A percentile compares a stretch with the other conserved stretches of the same genome.
phyloP scores from a whole-genome alignment of 2,329 filamentous ascomycete genomes.

The Fusarium armeniacum region DNA sequence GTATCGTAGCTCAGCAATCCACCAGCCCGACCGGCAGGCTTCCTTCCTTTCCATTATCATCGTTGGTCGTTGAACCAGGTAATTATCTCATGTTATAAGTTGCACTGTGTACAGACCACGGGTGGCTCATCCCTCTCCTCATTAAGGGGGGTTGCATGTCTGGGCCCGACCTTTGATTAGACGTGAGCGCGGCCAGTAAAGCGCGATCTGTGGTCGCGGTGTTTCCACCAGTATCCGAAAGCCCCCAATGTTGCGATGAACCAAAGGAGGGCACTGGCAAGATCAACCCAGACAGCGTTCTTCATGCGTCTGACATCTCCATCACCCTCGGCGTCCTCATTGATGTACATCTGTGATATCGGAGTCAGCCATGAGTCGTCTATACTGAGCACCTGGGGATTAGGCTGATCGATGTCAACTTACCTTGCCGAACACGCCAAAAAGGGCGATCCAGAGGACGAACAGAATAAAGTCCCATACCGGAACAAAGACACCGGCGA shows the following conservation, averaged over 20 bases:
- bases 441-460: conserved; percentile 84
- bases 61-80: not conserved
- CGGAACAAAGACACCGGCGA: conserved; percentile 66
- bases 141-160: conserved; percentile 1
- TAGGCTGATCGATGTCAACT: conserved; percentile 16
- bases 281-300: conserved; percentile 86
- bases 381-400: not conserved
- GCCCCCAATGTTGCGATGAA: conserved; percentile 71
- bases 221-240: conserved; percentile 70
- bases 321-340: conserved; percentile 74
- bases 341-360: conserved; percentile 74
- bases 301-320: conserved; percentile 81
- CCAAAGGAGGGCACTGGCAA: conserved; percentile 83
- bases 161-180: conserved; percentile 48
- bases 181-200: conserved; percentile 73
- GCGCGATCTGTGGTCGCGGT: conserved; percentile 65
- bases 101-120: conserved; percentile 16
- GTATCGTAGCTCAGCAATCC: conserved; percentile 7
- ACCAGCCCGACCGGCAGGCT: conserved; percentile 38
- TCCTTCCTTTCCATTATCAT: conserved; percentile 4
- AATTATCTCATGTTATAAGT: conserved; percentile 13
- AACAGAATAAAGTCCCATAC: conserved; percentile 80
- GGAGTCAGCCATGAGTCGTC: conserved; percentile 26
- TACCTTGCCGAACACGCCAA: conserved; percentile 83
- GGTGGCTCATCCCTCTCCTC: conserved; percentile 13